A percentile compares a stretch with the other conserved stretches of the same genome.
These are phyloP conservation scores for Pyracantha coccinea DNA, from an alignment of 331 rosid species.

Conservation along the genomic window DNA sequence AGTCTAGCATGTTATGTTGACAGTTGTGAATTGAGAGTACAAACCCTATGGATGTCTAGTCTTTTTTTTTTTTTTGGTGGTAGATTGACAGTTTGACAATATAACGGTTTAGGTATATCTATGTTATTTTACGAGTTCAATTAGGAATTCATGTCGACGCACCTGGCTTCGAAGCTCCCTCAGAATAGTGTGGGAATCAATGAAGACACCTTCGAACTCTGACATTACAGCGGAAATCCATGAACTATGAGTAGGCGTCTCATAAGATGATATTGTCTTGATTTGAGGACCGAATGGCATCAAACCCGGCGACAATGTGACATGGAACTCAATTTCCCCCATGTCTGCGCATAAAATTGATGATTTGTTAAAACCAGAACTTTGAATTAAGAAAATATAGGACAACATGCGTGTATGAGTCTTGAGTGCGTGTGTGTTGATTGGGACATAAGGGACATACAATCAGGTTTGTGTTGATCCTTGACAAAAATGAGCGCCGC, in stretches of 20 bases:
- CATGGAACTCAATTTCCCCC: constrained; percentile 46
- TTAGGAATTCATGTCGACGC: neutral
- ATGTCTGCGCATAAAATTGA: constrained; percentile 2
- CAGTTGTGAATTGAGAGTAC: no score
- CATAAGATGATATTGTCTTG: constrained; percentile 28
- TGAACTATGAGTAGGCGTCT: constrained; percentile 10
- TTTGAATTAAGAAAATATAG: neutral
- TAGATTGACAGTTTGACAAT: neutral
- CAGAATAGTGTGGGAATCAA: constrained; percentile 39
- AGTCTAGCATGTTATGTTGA: neutral
- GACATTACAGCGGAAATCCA: constrained; percentile 43
- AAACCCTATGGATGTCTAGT: no score
- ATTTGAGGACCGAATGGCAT: constrained; percentile 38
- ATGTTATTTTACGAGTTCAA: neutral
- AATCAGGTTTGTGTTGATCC: constrained; percentile 38
- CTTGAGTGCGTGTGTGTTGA: no score
- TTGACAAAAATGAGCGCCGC: constrained; percentile 55
- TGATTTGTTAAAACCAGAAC: neutral
- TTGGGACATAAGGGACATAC: constrained; percentile 16
- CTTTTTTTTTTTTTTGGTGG: neutral
- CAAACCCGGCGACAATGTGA: constrained; percentile 48
- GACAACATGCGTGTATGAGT: no score
- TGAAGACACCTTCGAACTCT: constrained; percentile 37
- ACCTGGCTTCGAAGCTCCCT: constrained; percentile 39
- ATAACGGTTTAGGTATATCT: neutral